Evolutionary conservation across 148 eudicot genomes (phyloP).

Genomic region (Arbutus unedo): DNA sequence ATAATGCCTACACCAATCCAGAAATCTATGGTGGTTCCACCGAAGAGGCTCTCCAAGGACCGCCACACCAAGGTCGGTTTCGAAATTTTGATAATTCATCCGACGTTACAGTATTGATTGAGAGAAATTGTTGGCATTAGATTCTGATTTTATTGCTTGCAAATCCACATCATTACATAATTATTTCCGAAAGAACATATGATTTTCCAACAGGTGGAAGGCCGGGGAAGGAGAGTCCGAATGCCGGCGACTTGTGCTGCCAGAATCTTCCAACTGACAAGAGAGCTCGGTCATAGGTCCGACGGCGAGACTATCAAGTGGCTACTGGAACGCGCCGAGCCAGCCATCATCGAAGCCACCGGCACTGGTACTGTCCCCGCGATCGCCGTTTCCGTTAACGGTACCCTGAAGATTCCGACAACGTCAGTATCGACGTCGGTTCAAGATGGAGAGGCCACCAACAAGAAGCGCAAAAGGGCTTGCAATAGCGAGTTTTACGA

Average conservation of each 20-base stretch:
- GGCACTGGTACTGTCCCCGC: constrained; percentile 93
- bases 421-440: constrained; percentile 11
- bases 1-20: neutral
- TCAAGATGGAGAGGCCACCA: neutral
- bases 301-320: constrained; percentile 82
- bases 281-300: constrained; percentile 77
- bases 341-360: constrained; percentile 79
- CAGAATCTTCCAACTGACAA: constrained; percentile 76
- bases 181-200: neutral
- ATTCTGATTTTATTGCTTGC: neutral
- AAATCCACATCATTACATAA: neutral
- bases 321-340: constrained; percentile 82
- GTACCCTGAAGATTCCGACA: constrained; percentile 75
- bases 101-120: neutral
- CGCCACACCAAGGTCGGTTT: constrained; percentile 65
- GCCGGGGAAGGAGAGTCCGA: constrained; percentile 77
- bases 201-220: constrained; percentile 38
- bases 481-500: constrained; percentile 54
- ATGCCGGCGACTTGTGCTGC: constrained; percentile 95
- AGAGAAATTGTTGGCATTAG: neutral
- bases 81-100: neutral
- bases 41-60: constrained; percentile 60
- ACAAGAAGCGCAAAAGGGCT: constrained; percentile 19
- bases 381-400: constrained; percentile 90
- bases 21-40: constrained; percentile 15